Conservation (phyloP, 73 alveolate genomes). For the Urostyla sp. region DNA sequence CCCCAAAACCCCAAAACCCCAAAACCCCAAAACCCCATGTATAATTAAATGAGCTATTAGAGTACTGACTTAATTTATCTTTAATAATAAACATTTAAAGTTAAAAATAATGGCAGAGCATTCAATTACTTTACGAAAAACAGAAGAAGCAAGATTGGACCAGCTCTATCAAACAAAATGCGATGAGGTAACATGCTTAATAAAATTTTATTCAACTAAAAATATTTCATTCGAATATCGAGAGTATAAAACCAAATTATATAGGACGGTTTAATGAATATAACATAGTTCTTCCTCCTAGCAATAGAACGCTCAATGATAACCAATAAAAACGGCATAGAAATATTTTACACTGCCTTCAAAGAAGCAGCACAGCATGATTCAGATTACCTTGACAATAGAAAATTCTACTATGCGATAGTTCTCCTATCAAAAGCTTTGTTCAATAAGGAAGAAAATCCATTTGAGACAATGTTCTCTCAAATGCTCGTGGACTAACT, state of each 20-base stretch:
- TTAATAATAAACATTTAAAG: not conserved
- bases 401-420: slow-evolving; percentile 73
- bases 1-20: not conserved
- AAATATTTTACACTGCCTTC: slow-evolving; percentile 64
- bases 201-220: not conserved
- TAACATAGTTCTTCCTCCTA: slow-evolving; percentile 71
- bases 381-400: slow-evolving; percentile 53
- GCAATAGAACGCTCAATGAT: slow-evolving; percentile 71
- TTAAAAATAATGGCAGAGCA: slow-evolving; percentile 62
- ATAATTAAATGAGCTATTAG: too few relatives aligned
- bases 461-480: slow-evolving; percentile 80
- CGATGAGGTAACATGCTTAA: slow-evolving; percentile 52
- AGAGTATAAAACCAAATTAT: too few relatives aligned
- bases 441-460: slow-evolving; percentile 66
- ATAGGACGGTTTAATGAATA: slow-evolving; percentile 66
- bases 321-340: slow-evolving; percentile 68
- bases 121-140: slow-evolving; percentile 52
- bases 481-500: slow-evolving; percentile 72
- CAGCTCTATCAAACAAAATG: slow-evolving; percentile 69
- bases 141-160: slow-evolving; percentile 70
- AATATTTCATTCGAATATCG: not conserved
- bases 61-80: not conserved
- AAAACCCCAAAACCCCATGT: not conserved
- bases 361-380: slow-evolving; percentile 68
- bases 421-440: slow-evolving; percentile 65